Evolutionary conservation across 148 eudicot species (phyloP), one percentile per base, ranked within the genome.

Genomic region (Diospyros lotus): DNA sequence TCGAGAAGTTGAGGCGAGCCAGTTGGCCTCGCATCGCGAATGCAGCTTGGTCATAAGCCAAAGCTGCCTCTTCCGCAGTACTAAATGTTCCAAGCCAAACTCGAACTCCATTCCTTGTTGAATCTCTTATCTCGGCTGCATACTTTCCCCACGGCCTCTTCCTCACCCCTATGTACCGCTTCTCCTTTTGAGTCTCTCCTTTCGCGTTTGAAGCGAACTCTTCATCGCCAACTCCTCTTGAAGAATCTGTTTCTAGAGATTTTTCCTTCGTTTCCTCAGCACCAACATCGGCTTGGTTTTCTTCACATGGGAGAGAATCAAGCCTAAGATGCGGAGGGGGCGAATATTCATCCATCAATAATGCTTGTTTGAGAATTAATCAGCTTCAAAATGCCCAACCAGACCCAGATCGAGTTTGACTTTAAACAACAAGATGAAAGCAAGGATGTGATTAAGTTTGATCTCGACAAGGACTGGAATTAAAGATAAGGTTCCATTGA

Each of bases 41-140:
- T 2, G 86, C 86, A 40, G 86, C 86, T 72, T 82, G 71, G 66
- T 83, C 86, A 73, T 83, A 83, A 10, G 86, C 86, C 74, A 82
- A 64, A 4, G 86, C 86, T 0, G 86, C 86, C 42, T 77, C 86
- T 62, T 80, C 86, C 4, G 83, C 83, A 3, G 83, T 73, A 14
- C 54, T 73, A 51, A 69, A 83, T 9, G 86, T 83, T 18, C 86
- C 86, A 0, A 83, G 80, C 86, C 86, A 83, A 43, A 74, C 56
- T 1, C 86, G 81, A 0, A 79, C 83, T 2, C 86, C 86, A 43
- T 80, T 70, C 17, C 79, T 50, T 4, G 59, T 77, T 2, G 86
- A 80, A 68, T 83, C 86, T 1, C 86, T 80, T 63, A 83, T 83
- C 70, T 83, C 86, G 0, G 86, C 86, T 1, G 86, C 86, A 59